Evolutionary conservation across 2,329 filamentous ascomycete species (phyloP).

Genomic region (Xylariaceae sp.): DNA sequence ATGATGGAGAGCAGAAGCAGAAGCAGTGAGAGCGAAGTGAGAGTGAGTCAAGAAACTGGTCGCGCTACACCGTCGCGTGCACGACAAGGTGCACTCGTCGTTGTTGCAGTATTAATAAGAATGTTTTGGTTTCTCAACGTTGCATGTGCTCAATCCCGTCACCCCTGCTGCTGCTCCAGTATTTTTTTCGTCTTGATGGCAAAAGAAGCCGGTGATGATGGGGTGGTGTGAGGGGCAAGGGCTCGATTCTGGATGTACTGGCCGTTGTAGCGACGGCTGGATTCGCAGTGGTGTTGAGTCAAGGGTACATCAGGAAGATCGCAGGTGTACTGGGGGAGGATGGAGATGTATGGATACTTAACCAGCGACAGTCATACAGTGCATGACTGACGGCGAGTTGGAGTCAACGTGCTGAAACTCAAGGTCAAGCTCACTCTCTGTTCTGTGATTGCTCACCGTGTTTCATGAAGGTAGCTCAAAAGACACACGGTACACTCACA

Average conservation of each 20-base stretch:
- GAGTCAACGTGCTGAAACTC: too few species aligned
- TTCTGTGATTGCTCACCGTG: too few species aligned
- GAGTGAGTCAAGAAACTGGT: constrained; percentile 2
- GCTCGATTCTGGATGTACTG: neutral
- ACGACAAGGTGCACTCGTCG: constrained; percentile 19
- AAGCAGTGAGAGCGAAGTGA: neutral
- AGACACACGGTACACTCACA: too few species aligned
- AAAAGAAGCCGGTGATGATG: constrained; percentile 18
- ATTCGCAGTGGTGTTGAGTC: neutral
- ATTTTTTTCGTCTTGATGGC: constrained; percentile 13
- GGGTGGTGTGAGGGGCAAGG: constrained; percentile 20
- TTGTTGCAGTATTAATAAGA: neutral
- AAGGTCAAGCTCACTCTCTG: too few species aligned
- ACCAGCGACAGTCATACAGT: neutral
- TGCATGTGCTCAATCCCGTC: constrained; percentile 2
- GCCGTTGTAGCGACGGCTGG: neutral
- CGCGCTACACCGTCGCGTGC: constrained; percentile 21
- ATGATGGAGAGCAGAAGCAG: neutral
- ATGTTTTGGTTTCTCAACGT: neutral
- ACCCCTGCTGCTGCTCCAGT: constrained; percentile 11
- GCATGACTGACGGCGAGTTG: too few species aligned
- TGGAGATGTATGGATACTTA: neutral
- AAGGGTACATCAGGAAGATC: neutral
- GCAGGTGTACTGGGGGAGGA: too few species aligned
- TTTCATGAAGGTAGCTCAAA: too few species aligned